Conservation (phyloP, 306 rosid species). For the Vicia sativa region DNA sequence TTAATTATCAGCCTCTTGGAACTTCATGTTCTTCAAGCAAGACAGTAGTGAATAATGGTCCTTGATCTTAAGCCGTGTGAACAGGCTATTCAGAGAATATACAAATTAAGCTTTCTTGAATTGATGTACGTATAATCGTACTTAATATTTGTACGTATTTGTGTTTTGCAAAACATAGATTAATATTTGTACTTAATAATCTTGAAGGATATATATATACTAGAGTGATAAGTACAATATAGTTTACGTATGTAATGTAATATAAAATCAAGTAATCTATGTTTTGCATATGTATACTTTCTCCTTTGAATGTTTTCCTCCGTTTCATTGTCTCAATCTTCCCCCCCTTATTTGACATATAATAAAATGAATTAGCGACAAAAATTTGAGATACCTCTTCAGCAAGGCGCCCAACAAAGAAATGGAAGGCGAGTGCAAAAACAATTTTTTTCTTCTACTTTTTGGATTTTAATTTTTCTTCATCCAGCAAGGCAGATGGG, state of each 20-base stretch:
- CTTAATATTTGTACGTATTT: conserved; percentile 9
- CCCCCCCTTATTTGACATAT: neutral
- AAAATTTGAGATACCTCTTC: neutral
- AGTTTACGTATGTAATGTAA: neutral
- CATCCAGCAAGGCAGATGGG: too few relatives aligned
- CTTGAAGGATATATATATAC: too few relatives aligned
- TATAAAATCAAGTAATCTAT: neutral
- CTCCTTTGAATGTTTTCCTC: neutral
- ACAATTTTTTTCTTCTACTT: too few relatives aligned
- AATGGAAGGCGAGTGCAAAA: too few relatives aligned
- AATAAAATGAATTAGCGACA: neutral
- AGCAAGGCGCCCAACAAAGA: too few relatives aligned
- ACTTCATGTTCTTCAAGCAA: conserved; percentile 48
- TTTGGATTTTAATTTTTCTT: too few relatives aligned
- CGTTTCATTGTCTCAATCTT: neutral
- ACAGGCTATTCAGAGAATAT: neutral
- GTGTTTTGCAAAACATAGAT: too few relatives aligned
- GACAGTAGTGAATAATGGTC: conserved; percentile 33
- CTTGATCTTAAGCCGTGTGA: conserved; percentile 48
- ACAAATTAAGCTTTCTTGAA: neutral
- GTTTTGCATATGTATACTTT: neutral
- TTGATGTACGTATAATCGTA: conserved; percentile 4
- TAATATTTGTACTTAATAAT: too few relatives aligned
- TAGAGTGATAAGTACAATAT: neutral
- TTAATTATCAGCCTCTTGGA: conserved; percentile 56